Evolutionary conservation across 2,329 filamentous ascomycete genomes (phyloP).

Genomic region (Xylaria sp.): DNA sequence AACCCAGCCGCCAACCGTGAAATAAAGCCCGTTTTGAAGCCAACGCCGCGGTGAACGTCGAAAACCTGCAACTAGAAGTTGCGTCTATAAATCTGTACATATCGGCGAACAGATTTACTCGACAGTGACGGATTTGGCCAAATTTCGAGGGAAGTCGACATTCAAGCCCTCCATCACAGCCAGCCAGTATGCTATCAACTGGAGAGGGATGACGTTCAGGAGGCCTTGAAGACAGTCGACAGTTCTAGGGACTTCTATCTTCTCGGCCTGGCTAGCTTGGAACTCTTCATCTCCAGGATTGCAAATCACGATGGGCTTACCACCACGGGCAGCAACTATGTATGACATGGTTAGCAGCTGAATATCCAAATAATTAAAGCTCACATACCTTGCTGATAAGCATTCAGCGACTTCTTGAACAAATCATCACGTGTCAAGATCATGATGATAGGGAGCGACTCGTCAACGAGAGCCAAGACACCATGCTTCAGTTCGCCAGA

Average conservation of each 20-base stretch:
- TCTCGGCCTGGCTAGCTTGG: slow-evolving; percentile 85
- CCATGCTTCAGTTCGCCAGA: slow-evolving; percentile 99
- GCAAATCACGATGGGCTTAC: slow-evolving; percentile 98
- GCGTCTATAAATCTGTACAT: slow-evolving; percentile 24
- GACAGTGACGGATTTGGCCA: slow-evolving; percentile 98
- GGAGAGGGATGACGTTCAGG: slow-evolving; percentile 95
- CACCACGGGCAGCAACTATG: slow-evolving; percentile 89
- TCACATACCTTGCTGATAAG: slow-evolving; percentile 89
- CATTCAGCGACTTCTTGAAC: slow-evolving; percentile 99
- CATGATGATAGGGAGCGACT: slow-evolving; percentile 99
- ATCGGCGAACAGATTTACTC: slow-evolving; percentile 70
- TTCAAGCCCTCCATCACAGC: slow-evolving; percentile 95
- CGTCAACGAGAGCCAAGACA: slow-evolving; percentile 95
- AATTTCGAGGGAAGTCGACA: slow-evolving; percentile 97
- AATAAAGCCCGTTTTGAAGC: slow-evolving; percentile 39
- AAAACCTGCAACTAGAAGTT: slow-evolving; percentile 33
- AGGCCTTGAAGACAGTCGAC: slow-evolving; percentile 96
- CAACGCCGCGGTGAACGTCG: slow-evolving; percentile 42
- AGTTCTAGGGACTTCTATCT: slow-evolving; percentile 96
- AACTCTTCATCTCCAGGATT: slow-evolving; percentile 92
- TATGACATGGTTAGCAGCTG: slow-evolving; percentile 51
- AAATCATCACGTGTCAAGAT: slow-evolving; percentile 95
- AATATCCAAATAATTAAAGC: background rate
- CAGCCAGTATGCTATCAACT: slow-evolving; percentile 99
- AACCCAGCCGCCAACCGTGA: slow-evolving; percentile 41